Base-by-base conservation (phyloP, 2,329 filamentous ascomycete genomes). In the Pseudonectria foliicola region DNA sequence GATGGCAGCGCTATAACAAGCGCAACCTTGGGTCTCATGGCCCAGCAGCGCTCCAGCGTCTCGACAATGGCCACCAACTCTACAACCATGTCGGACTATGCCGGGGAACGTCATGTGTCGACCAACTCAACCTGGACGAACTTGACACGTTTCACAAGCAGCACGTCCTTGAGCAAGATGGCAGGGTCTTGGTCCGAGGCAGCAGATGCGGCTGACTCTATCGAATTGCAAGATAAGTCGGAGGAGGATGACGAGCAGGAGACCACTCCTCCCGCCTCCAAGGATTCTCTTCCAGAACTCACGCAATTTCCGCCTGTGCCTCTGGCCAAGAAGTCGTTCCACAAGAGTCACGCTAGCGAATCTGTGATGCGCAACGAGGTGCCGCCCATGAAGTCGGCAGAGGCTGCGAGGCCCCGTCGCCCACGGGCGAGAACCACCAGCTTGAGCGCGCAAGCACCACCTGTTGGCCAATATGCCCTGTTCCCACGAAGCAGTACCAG, bases 121-220 rank as follows among this genome's bases (percentile, higher is more conserved):
- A 64, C 66, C 12, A 63, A 67, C 16, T 77, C 73, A 4, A 68
- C 65, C 8, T 69, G 68, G 40, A 75, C 73, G 1, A 68, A 68
- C 26, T 61, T 71, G 38, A 76, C 72, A 5, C 67, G 70, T 5
- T 62, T 73, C 50, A 78, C 73, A 28, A 76, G 71, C 59, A 74
- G 66, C 38, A 64, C 59, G 10, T 71, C 67, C 10, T 48, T 63
- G 16, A 61, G 56, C 49, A 62, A 62, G 43, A 49, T 56, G 45
- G 45, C 52, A 11, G 49, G 40, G 10, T 41, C 49, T 11, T 56
- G 57, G 47, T 45, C 48, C 2, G 60, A 64, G 13, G 43, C 46
- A 5, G 44, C 49, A 7, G 62, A 63, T 24, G 50, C 50, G 23
- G 46, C 50, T 18, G 50, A 51, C 16, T 32, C 49, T 7, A 32